Base-by-base conservation (phyloP, 306 rosid species). In the Castanea crenata region DNA sequence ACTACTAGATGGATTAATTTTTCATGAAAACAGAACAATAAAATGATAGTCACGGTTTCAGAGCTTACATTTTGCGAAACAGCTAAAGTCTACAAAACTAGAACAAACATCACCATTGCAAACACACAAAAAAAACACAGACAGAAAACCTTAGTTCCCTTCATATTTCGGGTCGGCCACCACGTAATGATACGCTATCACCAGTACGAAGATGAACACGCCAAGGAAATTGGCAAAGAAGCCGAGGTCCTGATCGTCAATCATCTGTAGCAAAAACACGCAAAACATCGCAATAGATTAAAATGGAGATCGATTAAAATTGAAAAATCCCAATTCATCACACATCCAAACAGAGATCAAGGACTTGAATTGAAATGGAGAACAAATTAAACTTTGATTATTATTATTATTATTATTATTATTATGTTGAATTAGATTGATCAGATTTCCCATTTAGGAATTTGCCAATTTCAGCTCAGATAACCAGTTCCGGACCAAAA, bases 211-310 rank as follows among this genome's bases (percentile, higher is more conserved):
- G 70, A 94, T 86, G 83, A 92, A 92, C 78, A 91, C 79, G 76
- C 97, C 97, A 29, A 94, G 93, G 76, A 94, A 92, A 87, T 94
- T 92, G 95, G 97, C 94, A 81, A 92, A 78, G 86, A 92, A 94
- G 54, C 99, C 97, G 79, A 94, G 82, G 80, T 85, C 91, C 76
- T 91, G 92, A 90, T 94, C 99, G 80, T 94, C 94, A 78, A 94
- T 74, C 97, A 90, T 90, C 97, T 91, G 89, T 51, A 71, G 80
- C 72, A 82, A 80, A 65, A 55, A 18, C 70, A 84, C 55, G 65
- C 58, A 74, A 61, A 67, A 69, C 6, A 54, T 57, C 44, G 15
- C 69, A 27, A 14, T n/a, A n/a, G n/a, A n/a, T n/a, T n/a, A n/a
- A n/a, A n/a, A n/a, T n/a, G n/a, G n/a, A n/a, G 12, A 41, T 41